Percentiles rank a stretch among this genome's conserved stretches.
phyloP scores from a whole-genome alignment of 148 eudicot genomes.

The Vaccinium vitisidaea region DNA sequence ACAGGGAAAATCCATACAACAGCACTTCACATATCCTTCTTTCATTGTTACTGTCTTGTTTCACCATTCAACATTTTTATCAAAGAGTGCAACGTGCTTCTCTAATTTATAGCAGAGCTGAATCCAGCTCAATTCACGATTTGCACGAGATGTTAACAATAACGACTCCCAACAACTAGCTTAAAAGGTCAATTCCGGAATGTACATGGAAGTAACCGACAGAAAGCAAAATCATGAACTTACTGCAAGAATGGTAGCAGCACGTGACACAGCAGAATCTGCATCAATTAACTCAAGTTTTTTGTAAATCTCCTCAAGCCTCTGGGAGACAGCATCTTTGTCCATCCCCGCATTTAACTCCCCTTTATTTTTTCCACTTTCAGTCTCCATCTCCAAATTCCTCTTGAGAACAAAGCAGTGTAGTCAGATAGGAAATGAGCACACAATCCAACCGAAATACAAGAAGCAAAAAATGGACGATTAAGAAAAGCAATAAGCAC shows the following conservation, averaged over 20 bases:
- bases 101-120: not conserved
- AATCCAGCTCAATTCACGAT: not conserved
- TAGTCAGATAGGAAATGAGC: slow-evolving; percentile 6
- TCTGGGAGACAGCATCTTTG: slow-evolving; percentile 52
- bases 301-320: slow-evolving; percentile 89
- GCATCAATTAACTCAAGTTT: slow-evolving; percentile 94
- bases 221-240: slow-evolving; percentile 30
- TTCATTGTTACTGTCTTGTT: not conserved
- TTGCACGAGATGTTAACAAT: not conserved
- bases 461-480: not conserved
- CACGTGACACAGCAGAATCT: slow-evolving; percentile 93
- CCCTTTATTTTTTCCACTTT: slow-evolving; percentile 49
- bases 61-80: not conserved
- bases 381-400: slow-evolving; percentile 57
- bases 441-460: not conserved
- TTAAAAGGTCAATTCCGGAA: not conserved
- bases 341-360: slow-evolving; percentile 41
- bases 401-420: slow-evolving; percentile 41
- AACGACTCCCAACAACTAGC: not conserved
- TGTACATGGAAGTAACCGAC: not conserved
- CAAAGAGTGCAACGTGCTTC: not conserved
- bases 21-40: not conserved
- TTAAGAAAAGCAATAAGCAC: not conserved
- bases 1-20: not conserved
- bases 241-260: slow-evolving; percentile 95